Evolutionary conservation across 306 rosid genomes (phyloP), one percentile per base, ranked within the genome.

Genomic region (Pyrus betulifolia): DNA sequence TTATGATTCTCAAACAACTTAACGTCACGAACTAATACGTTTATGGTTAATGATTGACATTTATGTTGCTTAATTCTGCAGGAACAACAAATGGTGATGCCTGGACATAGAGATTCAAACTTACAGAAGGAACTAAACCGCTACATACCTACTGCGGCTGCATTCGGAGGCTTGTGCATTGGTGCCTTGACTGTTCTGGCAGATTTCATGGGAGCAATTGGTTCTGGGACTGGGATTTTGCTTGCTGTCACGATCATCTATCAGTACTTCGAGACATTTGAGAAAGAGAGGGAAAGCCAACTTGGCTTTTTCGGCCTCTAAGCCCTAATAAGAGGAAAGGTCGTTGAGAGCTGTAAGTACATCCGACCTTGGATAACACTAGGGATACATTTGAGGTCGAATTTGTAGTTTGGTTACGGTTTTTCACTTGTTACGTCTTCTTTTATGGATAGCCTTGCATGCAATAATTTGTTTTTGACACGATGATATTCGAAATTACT

Each of bases 81-180:
- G 97, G 98, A 93, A 76, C 98, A 93, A 91, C 97, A 89, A 89
- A 93, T 93, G 96, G 97, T 91, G 72, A 91, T 93, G 93, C 98
- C 97, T 11, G 97, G 96, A 51, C 98, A 91, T 70, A 87, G 96
- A 15, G 96, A 91, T 71, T 91, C 97, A 14, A 93, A 91, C 85
- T 79, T 93, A 75, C 97, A 93, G 86, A 93, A 87, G 72, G 96
- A 93, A 77, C 86, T 91, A 67, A 89, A 93, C 82, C 87, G 93
- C 63, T 91, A 93, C 85, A 93, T 93, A 22, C 97, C 98, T 52
- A 91, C 98, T 0, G 98, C 98, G 0, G 97, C 98, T 6, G 93
- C 97, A 45, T 91, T 93, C 8, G 91, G 96, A 77, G 98, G 98
- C 79, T 82, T 93, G 23, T 91, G 98, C 79, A 91, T 93, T 5